phyloP scores from a whole-genome alignment of 768 basidiomycete species.

The Crucibulum laeve region DNA sequence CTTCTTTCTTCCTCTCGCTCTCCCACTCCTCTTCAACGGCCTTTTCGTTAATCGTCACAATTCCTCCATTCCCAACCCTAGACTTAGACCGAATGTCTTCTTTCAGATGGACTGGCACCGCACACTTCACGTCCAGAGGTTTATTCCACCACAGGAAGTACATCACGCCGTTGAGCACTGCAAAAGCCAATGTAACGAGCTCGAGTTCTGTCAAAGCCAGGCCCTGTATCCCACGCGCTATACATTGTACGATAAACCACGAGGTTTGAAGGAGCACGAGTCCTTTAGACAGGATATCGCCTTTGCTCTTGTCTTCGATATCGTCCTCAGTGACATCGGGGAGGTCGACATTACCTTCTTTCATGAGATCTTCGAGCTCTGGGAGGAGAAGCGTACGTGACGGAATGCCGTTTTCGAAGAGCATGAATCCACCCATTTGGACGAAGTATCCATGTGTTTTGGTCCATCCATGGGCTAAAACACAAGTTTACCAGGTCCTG shows the following conservation, averaged over 20 bases:
- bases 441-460: conserved; percentile 1
- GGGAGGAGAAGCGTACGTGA: conserved; percentile 1
- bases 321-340: background rate
- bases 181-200: background rate
- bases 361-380: background rate
- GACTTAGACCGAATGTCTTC: too few species aligned
- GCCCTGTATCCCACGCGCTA: background rate
- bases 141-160: background rate
- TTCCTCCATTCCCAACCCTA: too few species aligned
- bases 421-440: conserved; percentile 4
- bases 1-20: too few species aligned
- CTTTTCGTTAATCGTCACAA: too few species aligned
- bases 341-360: background rate
- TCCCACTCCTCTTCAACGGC: too few species aligned
- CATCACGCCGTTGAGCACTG: background rate
- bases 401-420: background rate
- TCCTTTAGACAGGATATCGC: background rate
- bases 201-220: background rate
- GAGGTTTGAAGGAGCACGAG: background rate
- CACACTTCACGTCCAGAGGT: background rate
- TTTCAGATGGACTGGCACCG: too few species aligned
- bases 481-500: background rate
- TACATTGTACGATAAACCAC: background rate
- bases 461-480: conserved; percentile 1
- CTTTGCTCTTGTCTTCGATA: conserved; percentile 3